A percentile compares a stretch with the other conserved stretches of the same genome.
These are phyloP conservation scores for Andrographis paniculata DNA, from an alignment of 305 asterid genomes.

Conservation along the genomic window DNA sequence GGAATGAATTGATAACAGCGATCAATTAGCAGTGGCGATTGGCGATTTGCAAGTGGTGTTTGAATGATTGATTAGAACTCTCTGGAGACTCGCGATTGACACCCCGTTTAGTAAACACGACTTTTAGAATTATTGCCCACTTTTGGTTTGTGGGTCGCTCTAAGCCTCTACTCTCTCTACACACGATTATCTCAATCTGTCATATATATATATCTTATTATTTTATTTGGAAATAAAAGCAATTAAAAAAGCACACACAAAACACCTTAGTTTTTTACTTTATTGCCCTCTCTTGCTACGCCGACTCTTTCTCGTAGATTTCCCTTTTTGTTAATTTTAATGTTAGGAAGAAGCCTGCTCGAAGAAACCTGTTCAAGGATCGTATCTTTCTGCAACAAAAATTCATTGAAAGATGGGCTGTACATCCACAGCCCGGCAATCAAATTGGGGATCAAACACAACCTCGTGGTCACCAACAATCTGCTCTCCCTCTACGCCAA, in stretches of 20 bases:
- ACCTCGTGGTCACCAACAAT: conserved; percentile 21
- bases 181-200: too few relatives aligned
- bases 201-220: too few relatives aligned
- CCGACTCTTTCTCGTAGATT: not conserved
- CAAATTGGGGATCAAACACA: conserved; percentile 25
- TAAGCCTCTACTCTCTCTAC: too few relatives aligned
- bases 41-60: not conserved
- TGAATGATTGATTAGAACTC: not conserved
- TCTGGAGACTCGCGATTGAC: not conserved
- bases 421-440: conserved; percentile 30
- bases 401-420: conserved; percentile 26
- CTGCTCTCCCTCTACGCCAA: too few relatives aligned
- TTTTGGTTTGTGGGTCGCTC: not conserved
- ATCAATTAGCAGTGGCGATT: not conserved
- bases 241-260: too few relatives aligned
- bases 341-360: conserved; percentile 20
- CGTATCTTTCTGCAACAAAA: conserved; percentile 25
- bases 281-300: too few relatives aligned
- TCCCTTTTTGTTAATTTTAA: conserved; percentile 5
- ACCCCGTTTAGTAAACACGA: not conserved
- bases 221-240: too few relatives aligned
- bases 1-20: not conserved
- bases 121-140: not conserved
- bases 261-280: too few relatives aligned
- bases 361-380: conserved; percentile 28